Conservation (phyloP, 257 asterid species). For the Petunia secreta region DNA sequence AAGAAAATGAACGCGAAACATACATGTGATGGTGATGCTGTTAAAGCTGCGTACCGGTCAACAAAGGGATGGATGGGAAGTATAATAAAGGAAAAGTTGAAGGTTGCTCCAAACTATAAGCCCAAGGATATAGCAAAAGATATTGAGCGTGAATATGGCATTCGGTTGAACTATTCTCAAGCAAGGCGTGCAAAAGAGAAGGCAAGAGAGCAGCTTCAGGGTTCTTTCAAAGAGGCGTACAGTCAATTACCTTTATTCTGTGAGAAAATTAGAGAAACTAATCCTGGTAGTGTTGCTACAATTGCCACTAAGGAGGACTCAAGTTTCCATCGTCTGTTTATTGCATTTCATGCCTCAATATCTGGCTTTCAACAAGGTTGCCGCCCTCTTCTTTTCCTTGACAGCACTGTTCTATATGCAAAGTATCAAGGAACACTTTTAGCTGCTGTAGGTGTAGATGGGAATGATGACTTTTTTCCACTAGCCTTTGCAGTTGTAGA, state of each 20-base stretch:
- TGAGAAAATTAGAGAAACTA: conserved; percentile 87
- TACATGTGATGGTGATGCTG: conserved; percentile 86
- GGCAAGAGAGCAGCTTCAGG: conserved; percentile 98
- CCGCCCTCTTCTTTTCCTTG: conserved; percentile 90
- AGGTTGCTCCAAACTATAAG: conserved; percentile 84
- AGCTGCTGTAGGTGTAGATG: conserved; percentile 94
- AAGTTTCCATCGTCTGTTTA: conserved; percentile 80
- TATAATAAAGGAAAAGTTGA: conserved; percentile 88
- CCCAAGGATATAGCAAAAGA: conserved; percentile 96
- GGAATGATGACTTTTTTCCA: conserved; percentile 88
- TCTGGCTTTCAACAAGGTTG: conserved; percentile 81
- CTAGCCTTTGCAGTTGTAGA: conserved; percentile 96
- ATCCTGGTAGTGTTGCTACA: conserved; percentile 90
- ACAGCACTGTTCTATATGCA: conserved; percentile 90
- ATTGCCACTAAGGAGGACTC: conserved; percentile 92
- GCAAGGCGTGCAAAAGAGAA: conserved; percentile 99
- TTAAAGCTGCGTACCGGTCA: conserved; percentile 92
- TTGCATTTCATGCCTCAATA: conserved; percentile 90
- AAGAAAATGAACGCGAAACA: conserved; percentile 88
- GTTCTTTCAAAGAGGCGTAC: conserved; percentile 94
- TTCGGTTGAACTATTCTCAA: conserved; percentile 93
- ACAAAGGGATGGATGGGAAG: conserved; percentile 98
- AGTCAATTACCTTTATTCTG: conserved; percentile 85
- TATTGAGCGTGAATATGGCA: conserved; percentile 94
- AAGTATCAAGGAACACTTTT: conserved; percentile 90